Evolutionary conservation across 768 basidiomycete species (phyloP).

Genomic region (Chiua virens): DNA sequence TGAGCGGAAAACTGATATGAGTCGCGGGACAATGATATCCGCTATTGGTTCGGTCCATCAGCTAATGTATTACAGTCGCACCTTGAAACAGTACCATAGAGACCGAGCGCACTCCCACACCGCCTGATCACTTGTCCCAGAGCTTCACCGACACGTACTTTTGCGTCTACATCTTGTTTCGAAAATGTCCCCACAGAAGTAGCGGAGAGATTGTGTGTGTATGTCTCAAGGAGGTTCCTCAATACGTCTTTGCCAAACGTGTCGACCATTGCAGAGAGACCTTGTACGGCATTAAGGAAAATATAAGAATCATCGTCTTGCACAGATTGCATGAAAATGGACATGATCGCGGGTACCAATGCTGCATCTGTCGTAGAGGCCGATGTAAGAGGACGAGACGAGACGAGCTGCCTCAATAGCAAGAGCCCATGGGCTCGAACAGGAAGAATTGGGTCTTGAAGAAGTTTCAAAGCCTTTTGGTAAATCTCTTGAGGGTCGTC

Average conservation of each 20-base stretch:
- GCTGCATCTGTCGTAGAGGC: constrained; percentile 48
- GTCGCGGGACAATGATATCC: constrained; percentile 67
- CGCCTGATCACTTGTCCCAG: constrained; percentile 72
- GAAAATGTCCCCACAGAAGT: constrained; percentile 37
- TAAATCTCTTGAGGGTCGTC: constrained; percentile 61
- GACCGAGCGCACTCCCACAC: constrained; percentile 65
- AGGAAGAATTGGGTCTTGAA: constrained; percentile 90
- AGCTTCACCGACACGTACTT: constrained; percentile 83
- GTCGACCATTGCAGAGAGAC: constrained; percentile 84
- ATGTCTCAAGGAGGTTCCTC: constrained; percentile 61
- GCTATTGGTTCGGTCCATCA: constrained; percentile 40
- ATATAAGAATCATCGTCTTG: constrained; percentile 96
- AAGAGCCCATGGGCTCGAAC: constrained; percentile 92
- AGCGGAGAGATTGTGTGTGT: constrained; percentile 54
- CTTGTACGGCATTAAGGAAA: constrained; percentile 90
- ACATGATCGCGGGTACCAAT: constrained; percentile 78
- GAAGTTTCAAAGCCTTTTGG: constrained; percentile 81
- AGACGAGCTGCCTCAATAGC: constrained; percentile 76
- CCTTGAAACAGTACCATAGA: constrained; percentile 57
- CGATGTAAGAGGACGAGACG: constrained; percentile 25
- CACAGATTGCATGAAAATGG: constrained; percentile 80
- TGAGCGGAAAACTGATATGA: constrained; percentile 64
- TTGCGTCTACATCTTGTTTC: constrained; percentile 68
- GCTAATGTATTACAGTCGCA: background rate
- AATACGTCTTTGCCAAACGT: constrained; percentile 66